Conservation (phyloP, 176 grass and related monocot genomes). For the Eragrostis curvula region DNA sequence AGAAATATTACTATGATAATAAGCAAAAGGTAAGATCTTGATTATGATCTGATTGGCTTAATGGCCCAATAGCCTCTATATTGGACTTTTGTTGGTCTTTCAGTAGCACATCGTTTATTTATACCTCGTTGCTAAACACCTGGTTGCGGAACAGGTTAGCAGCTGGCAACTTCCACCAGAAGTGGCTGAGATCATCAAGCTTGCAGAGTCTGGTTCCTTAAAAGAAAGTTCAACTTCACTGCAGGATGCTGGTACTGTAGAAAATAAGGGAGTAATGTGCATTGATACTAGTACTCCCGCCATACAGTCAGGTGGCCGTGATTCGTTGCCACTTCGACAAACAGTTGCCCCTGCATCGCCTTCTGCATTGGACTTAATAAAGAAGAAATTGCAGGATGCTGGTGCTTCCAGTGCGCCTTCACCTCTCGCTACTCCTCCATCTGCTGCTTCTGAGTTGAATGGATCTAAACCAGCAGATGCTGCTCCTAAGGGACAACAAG, state of each 20-base stretch:
- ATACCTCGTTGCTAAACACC: constrained; percentile 9
- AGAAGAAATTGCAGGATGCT: constrained; percentile 99
- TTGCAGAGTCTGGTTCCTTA: constrained; percentile 50
- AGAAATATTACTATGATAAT: constrained; percentile 98
- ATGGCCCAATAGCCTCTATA: constrained; percentile 27
- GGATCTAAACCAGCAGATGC: constrained; percentile 85
- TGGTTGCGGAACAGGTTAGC: constrained; percentile 76
- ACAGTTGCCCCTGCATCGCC: constrained; percentile 73
- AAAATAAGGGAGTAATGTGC: constrained; percentile 52
- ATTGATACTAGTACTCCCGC: constrained; percentile 68
- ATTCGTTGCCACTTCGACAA: constrained; percentile 77
- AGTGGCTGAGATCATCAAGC: constrained; percentile 67
- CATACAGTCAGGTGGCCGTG: constrained; percentile 80
- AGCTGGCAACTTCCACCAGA: constrained; percentile 89
- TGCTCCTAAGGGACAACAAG: constrained; percentile 61
- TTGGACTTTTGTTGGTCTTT: constrained; percentile 18
- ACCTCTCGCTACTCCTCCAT: constrained; percentile 51
- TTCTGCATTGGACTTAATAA: constrained; percentile 97
- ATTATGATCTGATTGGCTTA: constrained; percentile 27
- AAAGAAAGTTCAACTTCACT: constrained; percentile 62
- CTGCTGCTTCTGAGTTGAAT: constrained; percentile 70
- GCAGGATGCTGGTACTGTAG: constrained; percentile 51
- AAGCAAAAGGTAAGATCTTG: constrained; percentile 75
- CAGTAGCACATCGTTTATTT: constrained; percentile 28
- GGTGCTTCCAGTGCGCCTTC: constrained; percentile 62